A percentile compares a stretch with the other conserved stretches of the same genome.
Evolutionary conservation across 192 early-diverging fungal species (phyloP).

Genomic region (Coemansia sp.): DNA sequence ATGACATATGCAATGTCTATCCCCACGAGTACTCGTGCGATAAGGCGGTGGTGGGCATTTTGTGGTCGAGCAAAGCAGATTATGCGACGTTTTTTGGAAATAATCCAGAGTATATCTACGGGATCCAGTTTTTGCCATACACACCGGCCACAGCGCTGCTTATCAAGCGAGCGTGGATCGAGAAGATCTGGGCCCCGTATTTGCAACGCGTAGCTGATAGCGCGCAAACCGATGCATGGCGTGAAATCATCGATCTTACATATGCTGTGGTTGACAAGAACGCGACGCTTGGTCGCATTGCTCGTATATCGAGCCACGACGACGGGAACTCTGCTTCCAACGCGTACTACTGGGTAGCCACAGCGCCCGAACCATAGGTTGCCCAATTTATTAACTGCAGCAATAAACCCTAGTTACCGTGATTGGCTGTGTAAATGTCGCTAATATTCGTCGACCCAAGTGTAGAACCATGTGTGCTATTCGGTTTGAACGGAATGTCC

Average conservation of each 20-base stretch:
- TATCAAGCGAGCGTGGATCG: constrained; percentile 47
- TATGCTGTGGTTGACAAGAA: constrained; percentile 50
- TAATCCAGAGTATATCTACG: constrained; percentile 55
- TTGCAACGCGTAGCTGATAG: constrained; percentile 17
- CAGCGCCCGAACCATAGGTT: constrained; percentile 16
- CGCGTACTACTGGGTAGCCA: constrained; percentile 56
- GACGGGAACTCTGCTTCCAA: constrained; percentile 59
- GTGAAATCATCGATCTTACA: constrained; percentile 48
- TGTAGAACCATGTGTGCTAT: not conserved
- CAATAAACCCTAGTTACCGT: too few relatives aligned
- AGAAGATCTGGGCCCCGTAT: constrained; percentile 36
- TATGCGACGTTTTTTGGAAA: constrained; percentile 47
- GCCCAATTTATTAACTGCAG: not conserved
- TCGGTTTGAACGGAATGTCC: not conserved
- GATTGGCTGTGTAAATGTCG: too few relatives aligned
- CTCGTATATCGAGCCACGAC: constrained; percentile 33
- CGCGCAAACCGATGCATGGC: constrained; percentile 33
- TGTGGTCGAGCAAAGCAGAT: constrained; percentile 55
- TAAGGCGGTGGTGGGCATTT: constrained; percentile 50
- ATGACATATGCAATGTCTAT: constrained; percentile 36
- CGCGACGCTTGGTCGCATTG: constrained; percentile 19
- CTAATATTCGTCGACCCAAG: not conserved
- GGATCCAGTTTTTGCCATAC: constrained; percentile 57
- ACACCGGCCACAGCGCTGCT: constrained; percentile 47
- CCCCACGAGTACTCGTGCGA: constrained; percentile 25